Evolutionary conservation across 164 flowering plant species (phyloP), one percentile per base, ranked within the genome.

Genomic region (Vitis riparia): DNA sequence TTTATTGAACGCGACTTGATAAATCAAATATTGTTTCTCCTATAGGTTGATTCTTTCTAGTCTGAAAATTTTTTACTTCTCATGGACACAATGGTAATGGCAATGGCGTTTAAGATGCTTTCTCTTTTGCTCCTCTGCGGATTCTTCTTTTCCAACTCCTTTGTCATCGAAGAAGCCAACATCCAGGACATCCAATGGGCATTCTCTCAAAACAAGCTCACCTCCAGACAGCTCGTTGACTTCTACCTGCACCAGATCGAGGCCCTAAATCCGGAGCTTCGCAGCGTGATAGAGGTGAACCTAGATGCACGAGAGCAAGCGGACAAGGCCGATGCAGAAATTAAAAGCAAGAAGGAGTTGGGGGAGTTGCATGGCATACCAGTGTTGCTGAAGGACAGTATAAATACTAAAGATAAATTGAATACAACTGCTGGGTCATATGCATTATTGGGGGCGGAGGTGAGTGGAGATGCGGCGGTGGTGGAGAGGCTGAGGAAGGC

Each of bases 201-300:
- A 2, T 84, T 86, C 76, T 37, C 59, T 3, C 56, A 74, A 32
- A 69, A 78, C 66, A 56, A 66, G 58, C 84, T 84, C 58, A 84
- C 87, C 2, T 82, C 90, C 1, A 67, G 77, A 14, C 55, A 86
- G 64, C 80, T 86, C 8, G 79, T 79, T 0, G 68, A 81, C 44
- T 73, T 77, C 62, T 84, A 84, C 74, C 68, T 84, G 10, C 1
- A 14, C 3, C 68, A 70, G 58, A 84, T 86, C 65, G 11, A 50
- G 3, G 67, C 53, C 17, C 79, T 84, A 7, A 83, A 86, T 52
- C 84, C 86, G 0, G 2, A 57, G 1, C 79, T 86, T 11, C 77
- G 62, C 2, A 59, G 76, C 12, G 85, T 86, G 3, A 62, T 82
- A 12, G 87, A 87, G 63, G 77, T 85, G 37, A 85, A 83, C 55